phyloP scores from a whole-genome alignment of 192 early-diverging fungal genomes.

The Glomus cerebriforme region DNA sequence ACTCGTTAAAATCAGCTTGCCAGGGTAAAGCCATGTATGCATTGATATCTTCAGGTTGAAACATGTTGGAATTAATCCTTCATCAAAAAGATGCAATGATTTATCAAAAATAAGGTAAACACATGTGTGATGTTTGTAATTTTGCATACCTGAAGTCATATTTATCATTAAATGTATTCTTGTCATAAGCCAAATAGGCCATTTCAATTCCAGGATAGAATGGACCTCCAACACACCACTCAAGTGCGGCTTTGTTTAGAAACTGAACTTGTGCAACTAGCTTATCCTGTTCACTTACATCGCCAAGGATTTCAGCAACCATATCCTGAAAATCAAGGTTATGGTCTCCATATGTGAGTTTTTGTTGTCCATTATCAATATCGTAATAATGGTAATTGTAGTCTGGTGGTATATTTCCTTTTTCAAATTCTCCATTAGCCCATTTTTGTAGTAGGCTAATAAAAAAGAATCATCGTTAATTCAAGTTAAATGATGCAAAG shows the following conservation, averaged over 20 bases:
- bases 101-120: too few relatives aligned
- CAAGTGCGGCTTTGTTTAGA: conserved; percentile 13
- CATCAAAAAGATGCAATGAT: background rate
- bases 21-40: conserved; percentile 24
- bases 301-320: too few relatives aligned
- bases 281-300: background rate
- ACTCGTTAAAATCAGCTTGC: conserved; percentile 27
- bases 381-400: too few relatives aligned
- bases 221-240: conserved; percentile 20
- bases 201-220: conserved; percentile 24
- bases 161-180: background rate
- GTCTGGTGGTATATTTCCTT: too few relatives aligned
- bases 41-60: conserved; percentile 6
- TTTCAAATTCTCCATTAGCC: background rate
- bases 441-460: background rate
- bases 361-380: too few relatives aligned
- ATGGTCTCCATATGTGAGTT: too few relatives aligned
- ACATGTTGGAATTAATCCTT: conserved; percentile 7
- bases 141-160: background rate
- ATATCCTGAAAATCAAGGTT: too few relatives aligned
- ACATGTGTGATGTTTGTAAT: too few relatives aligned
- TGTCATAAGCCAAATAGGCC: conserved; percentile 6
- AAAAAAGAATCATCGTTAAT: background rate
- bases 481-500: conserved; percentile 1
- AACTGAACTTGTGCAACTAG: background rate